Evolutionary conservation across 306 rosid genomes (phyloP), one percentile per base, ranked within the genome.

Genomic region (Ammopiptanthus mongolicus): DNA sequence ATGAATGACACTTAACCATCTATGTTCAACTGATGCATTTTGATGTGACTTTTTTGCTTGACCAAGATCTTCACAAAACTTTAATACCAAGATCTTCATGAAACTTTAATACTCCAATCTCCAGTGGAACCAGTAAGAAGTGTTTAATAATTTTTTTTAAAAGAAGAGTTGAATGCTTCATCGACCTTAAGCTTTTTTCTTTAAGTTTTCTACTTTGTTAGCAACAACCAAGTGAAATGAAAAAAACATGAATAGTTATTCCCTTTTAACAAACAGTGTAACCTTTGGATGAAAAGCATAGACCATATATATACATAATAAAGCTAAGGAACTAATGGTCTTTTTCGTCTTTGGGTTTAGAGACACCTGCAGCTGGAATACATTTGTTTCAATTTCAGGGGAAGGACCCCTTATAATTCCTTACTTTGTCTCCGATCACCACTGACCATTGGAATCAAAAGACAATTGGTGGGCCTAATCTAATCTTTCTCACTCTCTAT

Each of bases 341-440:
- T n/a, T n/a, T n/a, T n/a, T n/a, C n/a, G n/a, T n/a, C n/a, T n/a
- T n/a, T n/a, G n/a, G n/a, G n/a, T 82, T 85, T 79, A 71, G 86
- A 76, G 86, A 77, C 77, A 69, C 81, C 74, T 63, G 82, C 72
- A 73, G 82, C 81, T 51, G 83, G 61, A 71, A 72, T 77, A 71
- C 80, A 78, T 84, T 84, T 86, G 75, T 86, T 88, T 90, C 82
- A 83, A 84, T 82, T 90, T 88, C 87, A 84, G 86, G 58, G 65
- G 82, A 66, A 65, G 81, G 88, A 63, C 86, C 94, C 88, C 78
- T 69, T 5, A 57, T 75, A 80, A n/a, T 52, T 67, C 39, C 39
- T 61, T 64, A 4, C 64, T 67, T 65, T 37, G 37, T 68, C 71
- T 37, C 78, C 62, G 64, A 50, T 70, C 68, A 29, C 34, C 72